Evolutionary conservation across 2,329 filamentous ascomycete genomes (phyloP), one percentile per base, ranked within the genome.

Genomic region (Alternaria burnsii): DNA sequence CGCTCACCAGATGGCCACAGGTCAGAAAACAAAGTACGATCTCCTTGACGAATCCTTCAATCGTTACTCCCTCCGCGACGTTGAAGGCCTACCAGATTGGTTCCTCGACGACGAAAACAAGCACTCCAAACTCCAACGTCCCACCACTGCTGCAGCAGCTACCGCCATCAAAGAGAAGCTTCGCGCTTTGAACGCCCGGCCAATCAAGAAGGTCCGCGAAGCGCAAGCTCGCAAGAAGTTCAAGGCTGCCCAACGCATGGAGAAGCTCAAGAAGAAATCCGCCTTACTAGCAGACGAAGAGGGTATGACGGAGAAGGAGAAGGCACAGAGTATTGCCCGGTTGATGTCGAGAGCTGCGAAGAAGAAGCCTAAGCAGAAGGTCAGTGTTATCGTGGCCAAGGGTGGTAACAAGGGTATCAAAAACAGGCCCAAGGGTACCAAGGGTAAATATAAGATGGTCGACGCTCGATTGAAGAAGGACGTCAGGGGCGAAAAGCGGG

Each of bases 121-220:
- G 71, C 94, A 99, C 81, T 92, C 94, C 79, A 93, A 90, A 76
- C 87, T 87, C 1, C 89, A 95, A 66, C 91, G 92, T 59, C 96
- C 95, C n/a, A 94, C 97, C 72, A 93, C 90, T 52, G 95, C 95
- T 71, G 93, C 93, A 34, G 96, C 91, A 0, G 94, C 94, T 0
- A 85, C 88, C 14, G 95, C 95, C 2, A 97, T 99, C 83, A 94
- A 95, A 79, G 94, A 97, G 75, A 99, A 99, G 82, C 78, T 91
- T 75, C 91, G 94, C 32, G 94, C 95, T 0, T 87, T 97, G 71
- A 98, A 99, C 77, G 95, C 94, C 8, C 89, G 95, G 32, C 95
- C 95, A 1, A 98, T 98, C 87, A 99, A 99, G 86, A 99, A 99
- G 84, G 95, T 99, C 32, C 91, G 92, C 70, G 95, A 99, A 81